Evolutionary conservation across 2,329 filamentous ascomycete genomes (phyloP).

Genomic region (Botrytis hyacinthi): DNA sequence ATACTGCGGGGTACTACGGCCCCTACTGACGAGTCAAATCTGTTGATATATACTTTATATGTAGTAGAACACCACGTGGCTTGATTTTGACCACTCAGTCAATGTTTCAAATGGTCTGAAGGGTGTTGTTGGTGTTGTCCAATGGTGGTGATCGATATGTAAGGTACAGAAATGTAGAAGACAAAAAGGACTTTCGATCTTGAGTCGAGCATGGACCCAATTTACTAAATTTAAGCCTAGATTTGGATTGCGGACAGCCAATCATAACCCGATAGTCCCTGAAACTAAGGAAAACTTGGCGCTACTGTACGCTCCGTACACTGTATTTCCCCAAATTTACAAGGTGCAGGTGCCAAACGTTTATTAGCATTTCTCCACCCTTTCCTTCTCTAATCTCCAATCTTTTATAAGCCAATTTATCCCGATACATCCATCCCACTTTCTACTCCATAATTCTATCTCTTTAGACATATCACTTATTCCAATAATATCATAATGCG

Average conservation of each 20-base stretch:
- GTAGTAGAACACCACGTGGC: not conserved
- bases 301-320: not conserved
- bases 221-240: not conserved
- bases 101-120: not conserved
- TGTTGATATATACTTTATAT: not conserved
- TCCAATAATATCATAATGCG: not conserved
- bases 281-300: not conserved
- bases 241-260: not conserved
- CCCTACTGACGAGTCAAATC: not conserved
- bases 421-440: conserved; percentile 2
- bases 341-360: not conserved
- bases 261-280: not conserved
- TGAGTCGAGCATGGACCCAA: not conserved
- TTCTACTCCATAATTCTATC: not conserved
- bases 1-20: not conserved
- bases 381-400: not conserved
- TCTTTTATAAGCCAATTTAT: not conserved
- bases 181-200: not conserved
- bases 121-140: not conserved
- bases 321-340: conserved; percentile 3
- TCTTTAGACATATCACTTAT: not conserved
- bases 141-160: not conserved
- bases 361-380: not conserved
- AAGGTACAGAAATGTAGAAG: not conserved
- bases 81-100: not conserved